A percentile compares a stretch with the other conserved stretches of the same genome.
phyloP scores from a whole-genome alignment of 768 basidiomycete species.

The Ramaria sp. region DNA sequence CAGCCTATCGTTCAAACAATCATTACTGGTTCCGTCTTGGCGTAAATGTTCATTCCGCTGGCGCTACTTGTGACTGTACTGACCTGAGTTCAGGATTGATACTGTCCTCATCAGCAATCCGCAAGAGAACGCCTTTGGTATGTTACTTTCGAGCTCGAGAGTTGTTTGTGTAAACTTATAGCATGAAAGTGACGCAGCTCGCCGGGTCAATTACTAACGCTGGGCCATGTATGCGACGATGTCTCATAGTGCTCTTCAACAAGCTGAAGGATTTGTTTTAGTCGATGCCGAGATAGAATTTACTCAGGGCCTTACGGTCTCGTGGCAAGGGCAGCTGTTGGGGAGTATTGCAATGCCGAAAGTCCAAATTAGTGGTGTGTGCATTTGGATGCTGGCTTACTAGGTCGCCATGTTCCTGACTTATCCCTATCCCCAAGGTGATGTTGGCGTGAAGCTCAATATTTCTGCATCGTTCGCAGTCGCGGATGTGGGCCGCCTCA shows the following conservation, averaged over 20 bases:
- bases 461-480: slow-evolving; percentile 45
- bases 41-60: slow-evolving; percentile 24
- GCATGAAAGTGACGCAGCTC: slow-evolving; percentile 33
- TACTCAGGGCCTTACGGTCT: slow-evolving; percentile 45
- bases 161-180: background rate
- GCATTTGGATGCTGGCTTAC: background rate
- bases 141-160: slow-evolving; percentile 10
- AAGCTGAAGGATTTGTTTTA: slow-evolving; percentile 1
- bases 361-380: slow-evolving; percentile 33
- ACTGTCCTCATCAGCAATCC: slow-evolving; percentile 53
- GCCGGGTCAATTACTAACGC: slow-evolving; percentile 57
- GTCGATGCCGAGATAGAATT: slow-evolving; percentile 65
- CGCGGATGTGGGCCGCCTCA: slow-evolving; percentile 41
- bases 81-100: slow-evolving; percentile 31
- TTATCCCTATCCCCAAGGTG: slow-evolving; percentile 21
- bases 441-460: slow-evolving; percentile 51
- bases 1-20: slow-evolving; percentile 67
- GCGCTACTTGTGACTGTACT: background rate
- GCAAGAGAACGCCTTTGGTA: slow-evolving; percentile 46
- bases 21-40: slow-evolving; percentile 44
- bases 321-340: slow-evolving; percentile 46
- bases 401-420: slow-evolving; percentile 1
- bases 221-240: slow-evolving; percentile 49
- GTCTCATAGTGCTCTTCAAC: background rate
- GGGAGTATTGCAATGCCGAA: slow-evolving; percentile 52